These are phyloP conservation scores for Balakata baccata DNA, from an alignment of 345 rosid genomes.

Conservation along the genomic window DNA sequence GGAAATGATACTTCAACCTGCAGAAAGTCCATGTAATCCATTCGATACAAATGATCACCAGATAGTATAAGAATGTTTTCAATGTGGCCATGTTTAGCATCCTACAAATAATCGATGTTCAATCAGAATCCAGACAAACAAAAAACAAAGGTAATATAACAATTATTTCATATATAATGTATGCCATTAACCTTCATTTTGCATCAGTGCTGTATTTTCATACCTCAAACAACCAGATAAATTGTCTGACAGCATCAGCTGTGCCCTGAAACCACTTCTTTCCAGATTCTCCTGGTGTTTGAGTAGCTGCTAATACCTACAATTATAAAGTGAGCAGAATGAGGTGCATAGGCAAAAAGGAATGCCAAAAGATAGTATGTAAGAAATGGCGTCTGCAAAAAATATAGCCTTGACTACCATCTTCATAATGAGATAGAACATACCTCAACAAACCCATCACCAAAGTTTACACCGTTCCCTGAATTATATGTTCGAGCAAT, in stretches of 20 bases:
- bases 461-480: conserved; percentile 68
- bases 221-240: conserved; percentile 83
- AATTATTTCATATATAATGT: not conserved
- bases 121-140: conserved; percentile 10
- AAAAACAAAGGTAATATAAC: not conserved
- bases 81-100: conserved; percentile 66
- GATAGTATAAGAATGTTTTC: conserved; percentile 81
- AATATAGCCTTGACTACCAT: not conserved
- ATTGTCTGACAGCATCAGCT: conserved; percentile 90
- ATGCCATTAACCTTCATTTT: conserved; percentile 3
- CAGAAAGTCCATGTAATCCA: conserved; percentile 87
- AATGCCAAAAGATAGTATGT: not conserved
- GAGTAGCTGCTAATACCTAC: conserved; percentile 84
- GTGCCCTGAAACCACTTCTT: conserved; percentile 95
- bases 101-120: conserved; percentile 40
- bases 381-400: not conserved
- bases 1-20: conserved; percentile 46
- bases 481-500: conserved; percentile 60
- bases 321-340: conserved; percentile 10
- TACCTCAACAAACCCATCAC: conserved; percentile 84
- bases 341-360: conserved; percentile 13
- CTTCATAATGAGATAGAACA: not conserved
- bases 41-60: conserved; percentile 87
- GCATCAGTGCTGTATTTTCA: not conserved
- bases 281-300: conserved; percentile 81